A percentile compares a stretch with the other conserved stretches of the same genome.
Evolutionary conservation across 441 rosid species (phyloP).

Genomic region (Euphorbia celastroides): DNA sequence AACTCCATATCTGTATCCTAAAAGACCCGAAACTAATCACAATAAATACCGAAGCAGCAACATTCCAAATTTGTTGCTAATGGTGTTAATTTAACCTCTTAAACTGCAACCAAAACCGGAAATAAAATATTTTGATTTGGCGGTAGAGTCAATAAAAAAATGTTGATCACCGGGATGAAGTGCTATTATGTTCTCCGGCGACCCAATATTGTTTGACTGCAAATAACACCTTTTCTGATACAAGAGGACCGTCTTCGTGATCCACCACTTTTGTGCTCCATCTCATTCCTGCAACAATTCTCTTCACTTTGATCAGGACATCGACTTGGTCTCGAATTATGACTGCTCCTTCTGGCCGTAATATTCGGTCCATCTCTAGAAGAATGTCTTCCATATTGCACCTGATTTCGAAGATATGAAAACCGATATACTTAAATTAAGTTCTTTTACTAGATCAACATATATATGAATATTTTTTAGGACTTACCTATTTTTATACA

Average conservation of each 20-base stretch:
- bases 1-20: constrained; percentile 9
- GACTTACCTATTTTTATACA: constrained; percentile 68
- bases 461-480: too few relatives aligned
- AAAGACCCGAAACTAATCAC: constrained; percentile 2
- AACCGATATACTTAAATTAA: too few relatives aligned
- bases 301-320: constrained; percentile 62
- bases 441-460: too few relatives aligned
- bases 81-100: not conserved
- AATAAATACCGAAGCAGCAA: constrained; percentile 13
- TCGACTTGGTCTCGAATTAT: constrained; percentile 80
- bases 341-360: constrained; percentile 91
- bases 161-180: constrained; percentile 51
- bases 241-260: constrained; percentile 96
- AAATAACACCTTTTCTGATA: constrained; percentile 69
- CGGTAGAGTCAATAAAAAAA: constrained; percentile 3
- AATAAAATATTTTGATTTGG: not conserved
- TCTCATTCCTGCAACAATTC: constrained; percentile 67
- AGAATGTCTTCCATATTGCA: constrained; percentile 80
- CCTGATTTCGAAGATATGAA: too few relatives aligned
- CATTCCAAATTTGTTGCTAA: constrained; percentile 10
- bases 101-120: not conserved
- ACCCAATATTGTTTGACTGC: constrained; percentile 92
- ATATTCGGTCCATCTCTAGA: constrained; percentile 80
- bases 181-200: constrained; percentile 53
- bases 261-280: constrained; percentile 94